Base-by-base conservation (phyloP, 768 basidiomycete species). In the Russula griseocarnosa region DNA sequence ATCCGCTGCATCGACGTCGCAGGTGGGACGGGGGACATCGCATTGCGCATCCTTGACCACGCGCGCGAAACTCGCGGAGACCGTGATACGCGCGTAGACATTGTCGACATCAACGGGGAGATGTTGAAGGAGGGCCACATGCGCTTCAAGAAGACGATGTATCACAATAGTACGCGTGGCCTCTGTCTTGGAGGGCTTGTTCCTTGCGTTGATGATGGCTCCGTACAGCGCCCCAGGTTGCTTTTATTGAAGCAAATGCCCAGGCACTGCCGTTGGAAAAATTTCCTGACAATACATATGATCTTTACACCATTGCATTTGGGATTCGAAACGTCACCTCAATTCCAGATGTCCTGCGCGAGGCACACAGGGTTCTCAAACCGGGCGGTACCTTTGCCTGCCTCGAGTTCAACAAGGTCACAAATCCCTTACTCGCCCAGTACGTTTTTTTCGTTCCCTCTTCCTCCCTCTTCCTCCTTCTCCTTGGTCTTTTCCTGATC, bases 271-370 rank as follows among this genome's bases (percentile, higher is more conserved):
- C 87, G 0, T 66, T 75, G 44, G 78, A 82, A 6, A 78, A 83
- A 60, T 94, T 99, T 73, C 78, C 82, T 6, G 84, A 89, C 70
- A 86, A 92, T 74, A 84, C 91, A 20, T 93, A 95, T 67, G 94
- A 99, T 76, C 78, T 98, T 20, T 99, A 99, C 78, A 99, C 97
- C 30, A 98, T 99, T 73, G 94, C 97, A 0, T 99, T 99, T 70
- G 96, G 97, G 28, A 98, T 98, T 69, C 83, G 97, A 44, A 99
- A 99, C 73, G 95, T 93, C 78, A 99, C 97, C 20, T 92, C 91
- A 54, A 84, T 98, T 62, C 88, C 90, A 1, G 86, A 84, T 26
- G 97, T 94, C 18, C 78, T 99, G 51, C 81, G 81, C 62, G 94
- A 98, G 73, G 97, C 97, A 2, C 78, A 96, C 74, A 84, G 97